phyloP scores from a whole-genome alignment of 768 basidiomycete genomes.

The Chlorophyllum brunneum region DNA sequence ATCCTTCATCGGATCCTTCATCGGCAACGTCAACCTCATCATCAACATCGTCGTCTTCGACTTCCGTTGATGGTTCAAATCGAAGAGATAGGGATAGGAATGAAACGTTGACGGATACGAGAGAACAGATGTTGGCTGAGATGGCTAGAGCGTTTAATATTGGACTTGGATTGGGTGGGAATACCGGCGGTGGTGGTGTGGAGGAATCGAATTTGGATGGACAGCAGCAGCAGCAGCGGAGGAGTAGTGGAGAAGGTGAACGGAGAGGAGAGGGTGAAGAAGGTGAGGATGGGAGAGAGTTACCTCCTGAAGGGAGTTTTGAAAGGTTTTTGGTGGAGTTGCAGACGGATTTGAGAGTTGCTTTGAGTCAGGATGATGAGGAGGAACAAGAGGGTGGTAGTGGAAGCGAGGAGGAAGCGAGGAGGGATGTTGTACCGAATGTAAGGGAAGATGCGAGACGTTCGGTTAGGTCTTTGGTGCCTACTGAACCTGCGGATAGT shows the following conservation, averaged over 20 bases:
- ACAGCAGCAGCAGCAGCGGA: conserved; percentile 7
- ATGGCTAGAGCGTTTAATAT: conserved; percentile 80
- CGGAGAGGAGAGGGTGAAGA: conserved; percentile 1
- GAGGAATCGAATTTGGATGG: background rate
- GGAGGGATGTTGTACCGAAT: background rate
- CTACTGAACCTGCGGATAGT: background rate
- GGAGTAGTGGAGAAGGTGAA: background rate
- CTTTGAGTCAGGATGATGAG: conserved; percentile 33
- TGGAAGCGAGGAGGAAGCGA: background rate
- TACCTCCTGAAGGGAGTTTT: conserved; percentile 62
- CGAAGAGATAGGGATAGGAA: conserved; percentile 6
- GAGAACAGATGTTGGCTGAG: conserved; percentile 73
- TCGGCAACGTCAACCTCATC: background rate
- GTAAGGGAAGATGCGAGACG: background rate
- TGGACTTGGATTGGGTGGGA: conserved; percentile 46
- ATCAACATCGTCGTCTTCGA: conserved; percentile 6
- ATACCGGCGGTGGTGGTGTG: conserved; percentile 9
- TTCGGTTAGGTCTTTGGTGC: background rate
- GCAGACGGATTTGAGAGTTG: conserved; percentile 66
- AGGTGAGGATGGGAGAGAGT: conserved; percentile 7
- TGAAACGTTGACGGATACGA: conserved; percentile 39
- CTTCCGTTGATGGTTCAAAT: too few relatives aligned
- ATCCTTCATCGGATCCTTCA: background rate
- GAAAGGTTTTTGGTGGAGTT: conserved; percentile 79
- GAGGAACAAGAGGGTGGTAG: conserved; percentile 9